These are phyloP conservation scores for Paecilomyces sp. DNA, from an alignment of 2,329 filamentous ascomycete genomes.

Conservation along the genomic window DNA sequence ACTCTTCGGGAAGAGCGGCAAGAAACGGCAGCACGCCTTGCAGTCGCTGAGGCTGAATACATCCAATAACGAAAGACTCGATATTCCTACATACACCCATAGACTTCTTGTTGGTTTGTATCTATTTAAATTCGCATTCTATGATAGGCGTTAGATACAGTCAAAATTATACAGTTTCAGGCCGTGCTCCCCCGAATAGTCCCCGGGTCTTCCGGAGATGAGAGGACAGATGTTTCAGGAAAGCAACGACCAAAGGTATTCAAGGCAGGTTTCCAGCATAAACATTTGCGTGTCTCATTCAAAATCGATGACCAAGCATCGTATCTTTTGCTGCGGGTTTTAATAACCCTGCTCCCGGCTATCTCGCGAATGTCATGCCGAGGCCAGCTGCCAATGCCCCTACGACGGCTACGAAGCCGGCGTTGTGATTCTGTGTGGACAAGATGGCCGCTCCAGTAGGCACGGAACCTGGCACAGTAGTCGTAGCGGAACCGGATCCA, in stretches of 20 bases:
- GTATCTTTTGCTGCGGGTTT: not conserved
- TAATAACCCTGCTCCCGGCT: constrained; percentile 5
- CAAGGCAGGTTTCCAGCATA: not conserved
- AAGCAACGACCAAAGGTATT: not conserved
- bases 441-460: constrained; percentile 13
- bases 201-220: not conserved
- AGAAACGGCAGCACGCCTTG: constrained; percentile 17
- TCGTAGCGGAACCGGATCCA: not conserved
- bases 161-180: not conserved
- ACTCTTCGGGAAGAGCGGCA: constrained; percentile 32
- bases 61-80: not conserved
- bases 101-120: not conserved
- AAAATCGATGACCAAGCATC: not conserved
- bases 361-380: constrained; percentile 5
- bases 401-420: constrained; percentile 20
- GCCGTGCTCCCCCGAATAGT: not conserved
- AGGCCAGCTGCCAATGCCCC: constrained; percentile 22
- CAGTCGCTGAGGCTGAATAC: constrained; percentile 10
- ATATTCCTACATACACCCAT: not conserved
- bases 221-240: not conserved
- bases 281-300: not conserved
- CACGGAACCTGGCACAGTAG: not conserved
- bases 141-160: not conserved
- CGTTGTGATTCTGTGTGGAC: constrained; percentile 13
- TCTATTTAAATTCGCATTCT: not conserved